A percentile compares a stretch with the other conserved stretches of the same genome.
These are phyloP conservation scores for Yamadazyma epiphylla DNA, from an alignment of 1,139 yeast species.

Conservation along the genomic window DNA sequence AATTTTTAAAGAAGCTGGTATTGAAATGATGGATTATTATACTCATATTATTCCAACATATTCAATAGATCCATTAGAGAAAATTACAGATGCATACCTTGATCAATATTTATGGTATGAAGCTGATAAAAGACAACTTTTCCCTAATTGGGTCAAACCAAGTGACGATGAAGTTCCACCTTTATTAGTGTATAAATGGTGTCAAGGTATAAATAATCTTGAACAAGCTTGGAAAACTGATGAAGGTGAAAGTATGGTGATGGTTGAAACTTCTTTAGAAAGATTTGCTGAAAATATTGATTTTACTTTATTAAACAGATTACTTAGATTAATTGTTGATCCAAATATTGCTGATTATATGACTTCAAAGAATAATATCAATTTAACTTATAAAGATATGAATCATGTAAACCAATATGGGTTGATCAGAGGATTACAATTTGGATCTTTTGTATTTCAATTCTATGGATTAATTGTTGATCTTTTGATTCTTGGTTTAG, in stretches of 20 bases:
- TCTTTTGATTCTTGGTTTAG: conserved; percentile 75
- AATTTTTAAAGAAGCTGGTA: conserved; percentile 82
- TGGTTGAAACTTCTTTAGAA: conserved; percentile 70
- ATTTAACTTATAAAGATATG: conserved; percentile 89
- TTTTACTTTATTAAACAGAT: conserved; percentile 77
- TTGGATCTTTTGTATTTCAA: conserved; percentile 85
- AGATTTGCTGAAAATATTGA: conserved; percentile 84
- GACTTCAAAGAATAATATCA: conserved; percentile 85
- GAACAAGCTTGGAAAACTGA: conserved; percentile 73
- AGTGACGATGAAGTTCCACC: conserved; percentile 94
- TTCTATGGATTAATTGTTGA: conserved; percentile 86
- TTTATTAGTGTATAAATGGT: conserved; percentile 86
- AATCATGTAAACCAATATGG: conserved; percentile 89
- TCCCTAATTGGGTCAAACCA: conserved; percentile 97
- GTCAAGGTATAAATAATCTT: conserved; percentile 86
- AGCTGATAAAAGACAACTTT: conserved; percentile 79
- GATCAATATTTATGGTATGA: conserved; percentile 98
- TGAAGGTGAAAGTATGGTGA: conserved; percentile 76
- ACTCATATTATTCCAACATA: conserved; percentile 83
- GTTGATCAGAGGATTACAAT: conserved; percentile 81
- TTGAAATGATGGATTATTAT: conserved; percentile 92
- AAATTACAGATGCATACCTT: conserved; percentile 91
- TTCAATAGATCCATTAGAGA: conserved; percentile 86
- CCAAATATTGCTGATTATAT: conserved; percentile 93
- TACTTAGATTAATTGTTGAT: conserved; percentile 78